Percentiles rank a stretch among this genome's conserved stretches.
These are phyloP conservation scores for Puccinia novopanici DNA, from an alignment of 1,284 basidiomycete genomes.

Conservation along the genomic window DNA sequence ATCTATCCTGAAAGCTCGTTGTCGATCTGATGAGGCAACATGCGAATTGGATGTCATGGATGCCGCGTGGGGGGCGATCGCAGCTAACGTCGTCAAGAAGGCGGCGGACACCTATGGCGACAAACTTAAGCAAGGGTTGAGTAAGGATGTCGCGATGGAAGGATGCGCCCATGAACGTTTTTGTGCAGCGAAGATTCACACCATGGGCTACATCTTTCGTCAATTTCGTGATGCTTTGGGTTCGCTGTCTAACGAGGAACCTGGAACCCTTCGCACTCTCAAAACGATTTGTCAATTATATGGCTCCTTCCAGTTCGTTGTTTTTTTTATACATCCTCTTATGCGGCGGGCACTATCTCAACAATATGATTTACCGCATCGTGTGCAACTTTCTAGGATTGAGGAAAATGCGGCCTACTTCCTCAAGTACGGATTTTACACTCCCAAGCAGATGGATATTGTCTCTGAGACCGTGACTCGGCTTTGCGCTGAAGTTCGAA, in stretches of 20 bases:
- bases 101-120: slow-evolving; percentile 57
- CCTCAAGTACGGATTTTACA: slow-evolving; percentile 58
- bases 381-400: slow-evolving; percentile 9
- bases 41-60: slow-evolving; percentile 58
- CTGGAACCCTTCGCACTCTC: slow-evolving; percentile 23
- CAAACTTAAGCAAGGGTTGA: slow-evolving; percentile 55
- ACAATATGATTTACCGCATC: neutral
- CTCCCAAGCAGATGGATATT: slow-evolving; percentile 61
- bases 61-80: slow-evolving; percentile 57
- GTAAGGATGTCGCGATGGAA: slow-evolving; percentile 58
- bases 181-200: slow-evolving; percentile 59
- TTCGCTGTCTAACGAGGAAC: slow-evolving; percentile 52
- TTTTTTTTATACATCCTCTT: neutral
- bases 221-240: slow-evolving; percentile 58
- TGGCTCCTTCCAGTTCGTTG: slow-evolving; percentile 39
- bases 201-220: slow-evolving; percentile 59
- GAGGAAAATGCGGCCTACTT: slow-evolving; percentile 47
- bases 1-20: slow-evolving; percentile 54
- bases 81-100: slow-evolving; percentile 59
- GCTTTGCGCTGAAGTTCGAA: slow-evolving; percentile 63
- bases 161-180: slow-evolving; percentile 59
- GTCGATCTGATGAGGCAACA: slow-evolving; percentile 54
- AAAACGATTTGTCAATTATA: slow-evolving; percentile 42
- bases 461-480: slow-evolving; percentile 62
- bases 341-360: neutral